Evolutionary conservation across 495 filamentous ascomycete species (phyloP).

Genomic region (Aspergillus avenaceus): DNA sequence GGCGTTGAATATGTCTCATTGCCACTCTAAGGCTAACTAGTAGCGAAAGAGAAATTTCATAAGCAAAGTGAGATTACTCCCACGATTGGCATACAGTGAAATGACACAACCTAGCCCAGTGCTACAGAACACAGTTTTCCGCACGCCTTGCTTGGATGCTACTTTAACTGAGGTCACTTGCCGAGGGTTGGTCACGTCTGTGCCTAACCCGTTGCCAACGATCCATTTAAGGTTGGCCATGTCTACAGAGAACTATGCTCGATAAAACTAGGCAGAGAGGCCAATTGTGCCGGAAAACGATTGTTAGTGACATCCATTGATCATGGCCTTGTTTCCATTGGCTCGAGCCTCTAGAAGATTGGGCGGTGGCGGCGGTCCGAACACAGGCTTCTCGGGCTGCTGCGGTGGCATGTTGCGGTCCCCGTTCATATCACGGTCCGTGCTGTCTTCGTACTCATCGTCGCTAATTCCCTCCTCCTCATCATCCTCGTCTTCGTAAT

Average conservation of each 20-base stretch:
- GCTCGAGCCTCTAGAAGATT: slow-evolving; percentile 42
- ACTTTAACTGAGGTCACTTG: not conserved
- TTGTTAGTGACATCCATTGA: slow-evolving; percentile 44
- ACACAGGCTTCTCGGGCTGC: slow-evolving; percentile 46
- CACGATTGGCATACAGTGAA: not conserved
- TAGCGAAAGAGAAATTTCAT: slow-evolving; percentile 5
- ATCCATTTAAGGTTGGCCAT: slow-evolving; percentile 1
- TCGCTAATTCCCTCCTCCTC: slow-evolving; percentile 61
- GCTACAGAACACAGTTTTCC: not conserved
- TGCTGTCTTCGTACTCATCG: slow-evolving; percentile 64
- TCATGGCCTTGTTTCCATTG: slow-evolving; percentile 40
- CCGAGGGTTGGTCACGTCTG: too few species aligned
- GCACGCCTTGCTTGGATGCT: not conserved
- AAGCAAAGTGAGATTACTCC: not conserved
- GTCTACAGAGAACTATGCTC: not conserved
- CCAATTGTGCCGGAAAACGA: not conserved
- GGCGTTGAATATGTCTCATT: slow-evolving; percentile 9
- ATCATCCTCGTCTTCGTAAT: slow-evolving; percentile 71
- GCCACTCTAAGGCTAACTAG: slow-evolving; percentile 1
- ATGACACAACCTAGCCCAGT: slow-evolving; percentile 1
- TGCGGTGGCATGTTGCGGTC: slow-evolving; percentile 28
- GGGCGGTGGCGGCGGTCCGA: slow-evolving; percentile 54
- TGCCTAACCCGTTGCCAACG: too few species aligned
- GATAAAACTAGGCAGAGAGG: not conserved
- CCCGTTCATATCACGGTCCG: slow-evolving; percentile 31